phyloP scores from a whole-genome alignment of 176 grass and related monocot species.

The Cenchrus fungigraminus region DNA sequence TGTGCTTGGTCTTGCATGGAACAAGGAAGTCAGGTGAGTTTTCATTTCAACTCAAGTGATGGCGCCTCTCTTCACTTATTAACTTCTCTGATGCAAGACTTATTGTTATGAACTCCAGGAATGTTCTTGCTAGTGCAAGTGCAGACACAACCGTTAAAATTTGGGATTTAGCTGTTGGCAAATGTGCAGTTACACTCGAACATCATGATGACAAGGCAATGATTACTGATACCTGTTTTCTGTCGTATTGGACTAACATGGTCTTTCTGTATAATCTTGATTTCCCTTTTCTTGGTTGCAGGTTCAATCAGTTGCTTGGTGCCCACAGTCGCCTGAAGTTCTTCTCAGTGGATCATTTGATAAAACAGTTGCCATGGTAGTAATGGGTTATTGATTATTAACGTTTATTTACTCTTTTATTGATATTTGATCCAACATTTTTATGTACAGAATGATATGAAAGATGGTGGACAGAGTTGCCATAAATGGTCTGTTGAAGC shows the following conservation, averaged over 20 bases:
- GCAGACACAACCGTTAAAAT: slow-evolving; percentile 82
- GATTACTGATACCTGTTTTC: slow-evolving; percentile 1
- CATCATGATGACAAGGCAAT: slow-evolving; percentile 93
- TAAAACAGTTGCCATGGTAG: slow-evolving; percentile 79
- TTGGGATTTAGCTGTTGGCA: slow-evolving; percentile 79
- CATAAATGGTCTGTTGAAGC: slow-evolving; percentile 79
- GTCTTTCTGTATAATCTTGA: not conserved
- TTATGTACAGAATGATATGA: slow-evolving; percentile 81
- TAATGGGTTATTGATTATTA: slow-evolving; percentile 2
- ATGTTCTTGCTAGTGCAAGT: slow-evolving; percentile 96
- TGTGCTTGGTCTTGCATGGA: slow-evolving; percentile 97
- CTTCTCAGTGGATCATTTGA: slow-evolving; percentile 97
- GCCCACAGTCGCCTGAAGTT: slow-evolving; percentile 67
- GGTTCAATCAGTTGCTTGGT: slow-evolving; percentile 95
- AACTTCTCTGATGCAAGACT: not conserved
- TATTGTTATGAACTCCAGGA: slow-evolving; percentile 46
- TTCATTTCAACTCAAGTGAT: slow-evolving; percentile 33
- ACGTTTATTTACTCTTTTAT: not conserved
- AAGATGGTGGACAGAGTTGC: slow-evolving; percentile 53
- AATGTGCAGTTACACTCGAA: slow-evolving; percentile 75
- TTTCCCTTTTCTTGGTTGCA: slow-evolving; percentile 34
- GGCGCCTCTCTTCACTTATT: not conserved
- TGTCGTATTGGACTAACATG: slow-evolving; percentile 23
- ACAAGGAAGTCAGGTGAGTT: slow-evolving; percentile 86
- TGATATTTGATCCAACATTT: slow-evolving; percentile 33